Base-by-base conservation (phyloP, 192 early-diverging fungal species). In the Linnemannia exigua region DNA sequence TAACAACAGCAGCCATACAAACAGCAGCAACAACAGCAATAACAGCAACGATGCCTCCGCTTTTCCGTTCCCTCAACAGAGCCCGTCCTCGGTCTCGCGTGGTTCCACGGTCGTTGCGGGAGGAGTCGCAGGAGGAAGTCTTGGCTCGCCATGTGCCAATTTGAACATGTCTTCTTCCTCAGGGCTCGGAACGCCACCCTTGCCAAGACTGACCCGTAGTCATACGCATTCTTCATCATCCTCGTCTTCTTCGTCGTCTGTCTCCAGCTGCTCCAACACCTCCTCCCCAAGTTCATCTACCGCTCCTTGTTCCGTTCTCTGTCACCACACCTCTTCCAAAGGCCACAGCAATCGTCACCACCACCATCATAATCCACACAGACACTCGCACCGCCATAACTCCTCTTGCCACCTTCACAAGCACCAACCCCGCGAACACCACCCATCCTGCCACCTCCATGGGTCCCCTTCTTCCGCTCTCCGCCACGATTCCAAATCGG, bases 261-360 rank as follows among this genome's bases (percentile, higher is more conserved):
- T 25, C 37, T 79, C 84, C 54, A 80, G 74, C 37, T 86, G 61
- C 68, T 86, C 84, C 28, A 86, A 79, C 33, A 28, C 75, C 2
- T 86, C 84, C 33, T 86, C 84, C 12, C 84, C 84, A 31, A 80
- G 70, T 71, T 80, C 84, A 17, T 46, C 58, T 7, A 58, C 79
- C 19, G 54, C 83, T 3, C 79, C 78, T 75, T 80, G 74, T 36
- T 80, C 74, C 1, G 74, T 61, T 0, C 61, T 79, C 28, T 79
- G 77, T 41, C 74, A 41, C 41, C 77, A 86, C 47, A 20, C 44
- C 25, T 48, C 72, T 50, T 48, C 41, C 46, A 52, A 31, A 15
- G 44, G 51, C 2, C 72, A 52, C 48, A 14, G 72, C 75, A 44
- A 66, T 36, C 35, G 33, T 61, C 76, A 77, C 41, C 54, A 71